phyloP scores from a whole-genome alignment of 495 filamentous ascomycete genomes.

The Podospora conica region DNA sequence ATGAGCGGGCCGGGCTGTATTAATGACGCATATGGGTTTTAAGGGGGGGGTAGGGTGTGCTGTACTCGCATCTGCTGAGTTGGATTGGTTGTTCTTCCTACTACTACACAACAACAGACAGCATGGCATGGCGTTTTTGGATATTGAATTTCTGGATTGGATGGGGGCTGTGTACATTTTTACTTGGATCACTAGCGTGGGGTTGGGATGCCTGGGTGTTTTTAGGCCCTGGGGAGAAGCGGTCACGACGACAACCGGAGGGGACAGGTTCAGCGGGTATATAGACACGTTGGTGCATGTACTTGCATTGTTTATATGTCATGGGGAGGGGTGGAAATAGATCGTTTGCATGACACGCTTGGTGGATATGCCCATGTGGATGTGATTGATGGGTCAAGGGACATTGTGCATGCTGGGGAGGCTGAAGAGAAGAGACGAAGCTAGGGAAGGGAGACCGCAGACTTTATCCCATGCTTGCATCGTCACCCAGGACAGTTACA shows the following conservation, averaged over 20 bases:
- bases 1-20: slow-evolving; percentile 4
- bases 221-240: background rate
- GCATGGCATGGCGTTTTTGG: slow-evolving; percentile 11
- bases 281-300: background rate
- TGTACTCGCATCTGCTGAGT: background rate
- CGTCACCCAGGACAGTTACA: no score
- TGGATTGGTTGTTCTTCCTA: background rate
- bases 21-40: slow-evolving; percentile 4
- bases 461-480: no score
- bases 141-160: background rate
- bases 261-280: background rate
- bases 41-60: background rate
- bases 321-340: background rate
- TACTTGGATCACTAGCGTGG: background rate
- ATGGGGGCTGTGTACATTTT: background rate
- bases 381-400: no score
- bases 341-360: background rate
- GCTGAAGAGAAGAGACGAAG: no score
- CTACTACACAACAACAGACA: background rate
- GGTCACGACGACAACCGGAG: background rate
- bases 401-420: no score
- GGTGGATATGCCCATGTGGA: background rate
- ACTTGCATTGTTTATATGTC: background rate
- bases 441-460: no score
- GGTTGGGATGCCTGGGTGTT: background rate